A percentile compares a stretch with the other conserved stretches of the same genome.
phyloP scores from a whole-genome alignment of 345 rosid species.

The Eucalyptus camaldulensis region DNA sequence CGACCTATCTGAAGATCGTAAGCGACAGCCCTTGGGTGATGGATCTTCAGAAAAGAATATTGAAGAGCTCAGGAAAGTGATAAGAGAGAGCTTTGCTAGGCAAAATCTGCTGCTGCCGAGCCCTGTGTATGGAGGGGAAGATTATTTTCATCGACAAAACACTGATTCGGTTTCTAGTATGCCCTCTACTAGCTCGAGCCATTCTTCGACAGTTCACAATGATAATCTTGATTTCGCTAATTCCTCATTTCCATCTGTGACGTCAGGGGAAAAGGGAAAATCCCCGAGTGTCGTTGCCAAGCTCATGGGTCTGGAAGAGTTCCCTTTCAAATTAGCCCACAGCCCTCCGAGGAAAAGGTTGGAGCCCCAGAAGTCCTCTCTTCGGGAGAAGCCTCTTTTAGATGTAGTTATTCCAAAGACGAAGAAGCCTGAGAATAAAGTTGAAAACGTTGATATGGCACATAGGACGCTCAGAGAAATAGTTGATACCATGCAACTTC shows the following conservation, averaged over 20 bases:
- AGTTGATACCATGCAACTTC: constrained; percentile 30
- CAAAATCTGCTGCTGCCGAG: constrained; percentile 35
- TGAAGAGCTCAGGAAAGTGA: constrained; percentile 52
- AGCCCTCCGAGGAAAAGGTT: not conserved
- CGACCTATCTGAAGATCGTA: constrained; percentile 5
- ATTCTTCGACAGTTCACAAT: constrained; percentile 22
- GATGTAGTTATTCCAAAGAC: constrained; percentile 18
- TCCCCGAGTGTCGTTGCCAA: constrained; percentile 63
- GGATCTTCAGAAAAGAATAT: constrained; percentile 37
- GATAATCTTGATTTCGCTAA: constrained; percentile 16
- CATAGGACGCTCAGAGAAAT: constrained; percentile 28
- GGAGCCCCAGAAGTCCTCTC: constrained; percentile 2
- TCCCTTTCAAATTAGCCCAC: constrained; percentile 22
- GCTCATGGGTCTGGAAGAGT: constrained; percentile 86
- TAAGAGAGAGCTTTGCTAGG: constrained; percentile 44
- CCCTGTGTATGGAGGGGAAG: not conserved
- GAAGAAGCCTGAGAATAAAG: constrained; percentile 14
- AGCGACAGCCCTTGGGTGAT: constrained; percentile 23
- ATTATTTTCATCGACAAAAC: constrained; percentile 5
- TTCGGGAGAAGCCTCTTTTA: constrained; percentile 3
- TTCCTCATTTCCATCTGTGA: constrained; percentile 16
- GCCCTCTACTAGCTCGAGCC: constrained; percentile 63
- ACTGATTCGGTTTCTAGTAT: constrained; percentile 29
- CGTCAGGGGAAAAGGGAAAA: constrained; percentile 11
- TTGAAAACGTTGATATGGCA: constrained; percentile 3